Evolutionary conservation across 2,329 filamentous ascomycete species (phyloP), one percentile per base, ranked within the genome.

Genomic region (Chrysoporthe deuterocubensis): DNA sequence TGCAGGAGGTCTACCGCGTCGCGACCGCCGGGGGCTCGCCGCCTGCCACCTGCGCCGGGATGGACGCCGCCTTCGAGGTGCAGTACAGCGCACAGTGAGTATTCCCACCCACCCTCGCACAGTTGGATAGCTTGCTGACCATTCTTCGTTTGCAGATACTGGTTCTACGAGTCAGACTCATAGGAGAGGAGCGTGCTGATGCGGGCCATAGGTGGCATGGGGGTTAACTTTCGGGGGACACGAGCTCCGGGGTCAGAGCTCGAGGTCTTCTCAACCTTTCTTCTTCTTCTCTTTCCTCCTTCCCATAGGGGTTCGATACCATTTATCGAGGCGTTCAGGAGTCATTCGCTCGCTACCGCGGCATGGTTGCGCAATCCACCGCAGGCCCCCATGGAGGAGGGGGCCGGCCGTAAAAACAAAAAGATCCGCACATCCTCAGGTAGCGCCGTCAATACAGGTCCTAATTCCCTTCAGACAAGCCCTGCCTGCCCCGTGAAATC

Each of bases 31-130:
- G 94, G 37, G 95, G 95, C 13, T 87, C 85, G 59, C 81, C 93
- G 1, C 94, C 94, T 0, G 82, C 86, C 37, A 92, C 89, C 0
- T 98, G 95, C 77, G 77, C 85, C 44, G 91, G 88, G 13, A 84
- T 88, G 83, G 77, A 83, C 0, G 82, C 84, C 13, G 75, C 79
- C 0, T 94, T 97, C 72, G 82, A 90, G 70, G 87, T 97, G 16
- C 84, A 94, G 75, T 97, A 98, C 80, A 85, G 92, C 43, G 89
- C 94, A 54, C 87, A 94, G 85, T 97, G 92, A 86, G 90, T 90
- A 32, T 32, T n/a, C 43, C 32, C 48, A 9, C 50, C 21, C 42
- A 48, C 62, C 62, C 34, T 58, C 9, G 11, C 52, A 60, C 4
- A 9, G 18, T 18, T 44, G 34, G 37, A 18, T 7, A 54, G 21